Conservation (phyloP, 2,329 filamentous ascomycete species). For the Colletotrichum lini region DNA sequence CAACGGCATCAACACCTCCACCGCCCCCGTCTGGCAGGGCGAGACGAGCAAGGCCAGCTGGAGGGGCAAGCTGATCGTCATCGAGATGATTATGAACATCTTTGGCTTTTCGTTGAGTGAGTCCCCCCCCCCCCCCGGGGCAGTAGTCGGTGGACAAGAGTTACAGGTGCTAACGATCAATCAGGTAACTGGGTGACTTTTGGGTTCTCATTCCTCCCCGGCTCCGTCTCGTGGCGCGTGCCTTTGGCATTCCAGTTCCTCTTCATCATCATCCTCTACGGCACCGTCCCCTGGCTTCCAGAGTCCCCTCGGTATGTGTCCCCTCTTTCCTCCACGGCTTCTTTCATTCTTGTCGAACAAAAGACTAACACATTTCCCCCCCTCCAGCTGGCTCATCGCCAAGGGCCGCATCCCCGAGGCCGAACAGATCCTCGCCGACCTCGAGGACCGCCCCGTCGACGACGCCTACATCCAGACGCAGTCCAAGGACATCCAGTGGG, state of each 20-base stretch:
- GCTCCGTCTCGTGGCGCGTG: slow-evolving; percentile 56
- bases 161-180: not conserved
- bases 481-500: slow-evolving; percentile 50
- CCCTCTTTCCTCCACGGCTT: accelerated
- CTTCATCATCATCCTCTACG: slow-evolving; percentile 53
- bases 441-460: slow-evolving; percentile 45
- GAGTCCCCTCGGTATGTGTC: slow-evolving; percentile 49
- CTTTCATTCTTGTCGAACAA: no score
- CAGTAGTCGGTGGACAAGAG: not conserved
- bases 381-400: slow-evolving; percentile 47
- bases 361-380: not conserved
- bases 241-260: slow-evolving; percentile 60
- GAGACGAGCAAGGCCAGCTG: slow-evolving; percentile 53
- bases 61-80: slow-evolving; percentile 51
- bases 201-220: slow-evolving; percentile 52
- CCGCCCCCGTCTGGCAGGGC: slow-evolving; percentile 55
- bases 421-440: slow-evolving; percentile 48
- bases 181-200: slow-evolving; percentile 56
- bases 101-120: slow-evolving; percentile 48
- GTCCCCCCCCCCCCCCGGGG: not conserved
- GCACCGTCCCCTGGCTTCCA: slow-evolving; percentile 49
- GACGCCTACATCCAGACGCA: slow-evolving; percentile 47
- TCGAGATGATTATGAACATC: slow-evolving; percentile 52
- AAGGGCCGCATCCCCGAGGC: slow-evolving; percentile 47
- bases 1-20: slow-evolving; percentile 57